These are phyloP conservation scores for Gynostemma pentaphyllum DNA, from an alignment of 306 rosid species.

Conservation along the genomic window DNA sequence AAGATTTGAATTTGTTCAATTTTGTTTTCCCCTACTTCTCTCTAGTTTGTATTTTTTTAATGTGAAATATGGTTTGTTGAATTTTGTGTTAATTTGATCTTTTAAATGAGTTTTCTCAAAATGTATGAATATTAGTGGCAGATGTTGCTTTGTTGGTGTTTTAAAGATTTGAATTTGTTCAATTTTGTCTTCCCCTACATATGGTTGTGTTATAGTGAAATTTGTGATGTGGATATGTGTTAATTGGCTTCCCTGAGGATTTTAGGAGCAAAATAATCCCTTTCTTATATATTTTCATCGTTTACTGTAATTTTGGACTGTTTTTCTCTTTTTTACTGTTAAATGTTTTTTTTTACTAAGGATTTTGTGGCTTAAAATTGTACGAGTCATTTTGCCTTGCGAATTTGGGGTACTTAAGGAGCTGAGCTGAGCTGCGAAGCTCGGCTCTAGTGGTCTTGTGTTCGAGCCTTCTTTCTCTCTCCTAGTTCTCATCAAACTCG, in stretches of 20 bases:
- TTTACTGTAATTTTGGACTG: neutral
- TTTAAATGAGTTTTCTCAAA: neutral
- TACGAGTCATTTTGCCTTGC: neutral
- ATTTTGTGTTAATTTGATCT: neutral
- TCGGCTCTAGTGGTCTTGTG: too few species aligned
- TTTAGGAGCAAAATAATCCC: neutral
- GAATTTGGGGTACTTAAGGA: neutral
- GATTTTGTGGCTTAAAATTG: neutral
- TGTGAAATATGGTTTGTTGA: neutral
- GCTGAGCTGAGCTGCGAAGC: too few species aligned
- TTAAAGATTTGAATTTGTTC: neutral
- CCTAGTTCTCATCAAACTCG: too few species aligned
- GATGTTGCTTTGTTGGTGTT: neutral
- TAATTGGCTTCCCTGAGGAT: neutral
- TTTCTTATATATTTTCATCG: neutral
- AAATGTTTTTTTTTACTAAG: neutral
- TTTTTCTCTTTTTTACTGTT: neutral
- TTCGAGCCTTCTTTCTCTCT: neutral
- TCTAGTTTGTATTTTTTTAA: neutral
- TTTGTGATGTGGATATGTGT: neutral
- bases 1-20: too few species aligned
- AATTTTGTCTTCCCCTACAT: neutral
- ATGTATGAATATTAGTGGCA: neutral
- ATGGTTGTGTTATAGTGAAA: neutral
- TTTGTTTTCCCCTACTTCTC: too few species aligned